A percentile compares a stretch with the other conserved stretches of the same genome.
Conservation (phyloP, 164 flowering plant genomes). For the Protea cynaroides region DNA sequence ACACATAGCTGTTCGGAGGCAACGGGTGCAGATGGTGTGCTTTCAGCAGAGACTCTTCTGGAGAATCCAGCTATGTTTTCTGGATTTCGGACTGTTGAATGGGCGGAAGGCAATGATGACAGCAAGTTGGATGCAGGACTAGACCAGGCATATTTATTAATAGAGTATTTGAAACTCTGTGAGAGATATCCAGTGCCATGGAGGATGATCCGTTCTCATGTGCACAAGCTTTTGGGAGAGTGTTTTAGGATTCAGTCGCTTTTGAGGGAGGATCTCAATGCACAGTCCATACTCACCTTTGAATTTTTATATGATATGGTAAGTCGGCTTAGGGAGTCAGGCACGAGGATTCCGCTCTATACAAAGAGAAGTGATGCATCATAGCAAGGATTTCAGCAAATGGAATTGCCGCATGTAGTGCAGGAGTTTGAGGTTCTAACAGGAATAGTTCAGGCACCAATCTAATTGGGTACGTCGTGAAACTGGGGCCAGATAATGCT, state of each 20-base stretch:
- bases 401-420: constrained; percentile 15
- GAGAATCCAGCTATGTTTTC: constrained; percentile 96
- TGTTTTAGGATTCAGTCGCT: constrained; percentile 73
- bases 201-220: constrained; percentile 93
- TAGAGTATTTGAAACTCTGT: constrained; percentile 77
- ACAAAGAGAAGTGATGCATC: constrained; percentile 19
- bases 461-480: not conserved
- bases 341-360: constrained; percentile 61
- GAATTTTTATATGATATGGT: constrained; percentile 78
- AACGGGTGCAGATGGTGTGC: constrained; percentile 89
- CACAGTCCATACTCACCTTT: constrained; percentile 64
- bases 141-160: constrained; percentile 65
- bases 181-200: constrained; percentile 89
- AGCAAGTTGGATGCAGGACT: constrained; percentile 31
- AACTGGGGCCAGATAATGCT: no score
- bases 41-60: constrained; percentile 92
- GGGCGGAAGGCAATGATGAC: constrained; percentile 40
- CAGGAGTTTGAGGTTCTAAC: not conserved
- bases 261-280: constrained; percentile 73
- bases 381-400: constrained; percentile 13
- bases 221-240: constrained; percentile 85
- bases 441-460: not conserved
- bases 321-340: constrained; percentile 56
- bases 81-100: constrained; percentile 74
- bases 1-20: constrained; percentile 61